phyloP scores from a whole-genome alignment of 2,329 filamentous ascomycete genomes.

The Talaromyces sp. region DNA sequence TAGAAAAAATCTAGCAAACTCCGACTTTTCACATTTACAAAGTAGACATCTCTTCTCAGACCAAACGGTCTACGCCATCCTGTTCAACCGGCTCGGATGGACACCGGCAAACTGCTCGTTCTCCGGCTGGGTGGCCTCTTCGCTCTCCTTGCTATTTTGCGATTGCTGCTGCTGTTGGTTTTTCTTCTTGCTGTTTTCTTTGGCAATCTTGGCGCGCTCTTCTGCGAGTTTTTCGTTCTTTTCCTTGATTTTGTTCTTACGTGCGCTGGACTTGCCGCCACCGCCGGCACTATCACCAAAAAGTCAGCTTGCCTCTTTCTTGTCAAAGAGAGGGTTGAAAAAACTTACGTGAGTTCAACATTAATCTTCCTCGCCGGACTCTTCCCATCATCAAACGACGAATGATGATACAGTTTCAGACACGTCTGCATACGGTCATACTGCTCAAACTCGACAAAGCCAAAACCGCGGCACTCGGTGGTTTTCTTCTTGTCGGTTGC shows the following conservation, averaged over 20 bases:
- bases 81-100: constrained; percentile 39
- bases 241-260: constrained; percentile 69
- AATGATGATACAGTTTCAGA: constrained; percentile 85
- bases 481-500: constrained; percentile 61
- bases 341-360: constrained; percentile 75
- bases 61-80: constrained; percentile 18
- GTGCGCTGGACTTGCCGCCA: constrained; percentile 69
- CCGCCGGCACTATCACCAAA: constrained; percentile 58
- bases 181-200: constrained; percentile 36
- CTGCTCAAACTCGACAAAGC: constrained; percentile 82
- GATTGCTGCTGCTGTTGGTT: constrained; percentile 32
- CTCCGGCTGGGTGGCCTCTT: constrained; percentile 17
- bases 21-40: neutral
- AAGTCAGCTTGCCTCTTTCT: neutral
- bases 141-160: constrained; percentile 23
- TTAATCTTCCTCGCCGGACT: constrained; percentile 69
- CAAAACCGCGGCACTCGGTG: constrained; percentile 65
- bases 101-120: constrained; percentile 29
- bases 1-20: neutral
- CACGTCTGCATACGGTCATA: constrained; percentile 91
- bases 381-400: constrained; percentile 58
- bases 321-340: too few species aligned
- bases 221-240: constrained; percentile 85
- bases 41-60: neutral
- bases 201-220: constrained; percentile 50